A percentile compares a stretch with the other conserved stretches of the same genome.
These are phyloP conservation scores for Verbena officinalis DNA, from an alignment of 257 asterid species.

Conservation along the genomic window DNA sequence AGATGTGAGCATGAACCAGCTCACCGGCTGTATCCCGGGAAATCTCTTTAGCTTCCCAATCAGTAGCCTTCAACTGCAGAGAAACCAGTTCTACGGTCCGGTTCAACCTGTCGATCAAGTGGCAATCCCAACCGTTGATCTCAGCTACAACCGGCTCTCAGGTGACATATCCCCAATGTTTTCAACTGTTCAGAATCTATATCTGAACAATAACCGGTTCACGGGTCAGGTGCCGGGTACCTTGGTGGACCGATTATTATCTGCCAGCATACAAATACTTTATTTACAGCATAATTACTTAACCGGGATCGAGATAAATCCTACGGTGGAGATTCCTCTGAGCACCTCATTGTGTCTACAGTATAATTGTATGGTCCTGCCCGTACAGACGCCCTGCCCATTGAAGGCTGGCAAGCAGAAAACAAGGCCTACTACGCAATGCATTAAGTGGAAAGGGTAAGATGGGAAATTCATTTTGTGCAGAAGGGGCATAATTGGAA, in stretches of 20 bases:
- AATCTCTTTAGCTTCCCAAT: conserved; percentile 58
- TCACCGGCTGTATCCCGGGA: conserved; percentile 73
- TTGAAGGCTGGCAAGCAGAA: conserved; percentile 81
- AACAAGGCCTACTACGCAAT: conserved; percentile 83
- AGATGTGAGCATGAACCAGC: conserved; percentile 78
- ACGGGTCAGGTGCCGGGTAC: conserved; percentile 70
- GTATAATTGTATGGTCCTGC: conserved; percentile 91
- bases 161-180: conserved; percentile 80
- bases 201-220: conserved; percentile 89
- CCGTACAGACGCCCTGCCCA: conserved; percentile 85
- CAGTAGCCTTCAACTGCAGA: conserved; percentile 68
- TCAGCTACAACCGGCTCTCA: conserved; percentile 75
- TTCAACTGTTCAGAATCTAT: conserved; percentile 73
- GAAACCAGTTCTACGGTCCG: conserved; percentile 70
- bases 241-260: conserved; percentile 72
- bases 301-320: conserved; percentile 84
- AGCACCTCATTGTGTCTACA: conserved; percentile 82
- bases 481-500: conserved; percentile 33
- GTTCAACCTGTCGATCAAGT: conserved; percentile 61
- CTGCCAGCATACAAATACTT: conserved; percentile 55
- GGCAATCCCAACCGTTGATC: conserved; percentile 70
- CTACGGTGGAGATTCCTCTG: conserved; percentile 77
- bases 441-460: conserved; percentile 72
- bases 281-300: conserved; percentile 85
- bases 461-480: conserved; percentile 29